Conservation (phyloP, 2,329 filamentous ascomycete genomes). For the Tolypocladium ophioglossoides region DNA sequence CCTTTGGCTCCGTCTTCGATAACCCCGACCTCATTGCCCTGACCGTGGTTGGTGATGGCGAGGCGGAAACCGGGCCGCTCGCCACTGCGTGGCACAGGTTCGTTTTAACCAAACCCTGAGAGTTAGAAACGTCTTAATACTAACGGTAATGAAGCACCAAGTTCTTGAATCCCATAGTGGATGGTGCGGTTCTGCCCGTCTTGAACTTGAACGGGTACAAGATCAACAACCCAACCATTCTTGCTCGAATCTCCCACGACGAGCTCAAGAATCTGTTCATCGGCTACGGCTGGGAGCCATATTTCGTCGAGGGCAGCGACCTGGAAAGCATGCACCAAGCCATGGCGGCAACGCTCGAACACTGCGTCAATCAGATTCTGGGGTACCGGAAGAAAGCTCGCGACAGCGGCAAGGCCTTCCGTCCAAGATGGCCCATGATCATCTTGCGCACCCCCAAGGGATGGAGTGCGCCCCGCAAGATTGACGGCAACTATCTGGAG, state of each 20-base stretch:
- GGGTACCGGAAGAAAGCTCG: conserved; percentile 62
- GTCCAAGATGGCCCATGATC: conserved; percentile 71
- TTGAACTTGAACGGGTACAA: conserved; percentile 78
- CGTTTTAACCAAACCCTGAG: neutral
- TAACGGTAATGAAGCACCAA: conserved; percentile 43
- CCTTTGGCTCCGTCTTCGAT: conserved; percentile 68
- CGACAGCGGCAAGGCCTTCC: conserved; percentile 56
- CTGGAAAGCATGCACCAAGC: conserved; percentile 69
- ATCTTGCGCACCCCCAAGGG: conserved; percentile 69
- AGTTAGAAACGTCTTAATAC: neutral
- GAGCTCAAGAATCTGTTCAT: conserved; percentile 60
- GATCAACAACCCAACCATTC: conserved; percentile 69
- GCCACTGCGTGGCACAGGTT: conserved; percentile 65
- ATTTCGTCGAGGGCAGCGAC: conserved; percentile 71
- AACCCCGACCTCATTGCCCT: conserved; percentile 63
- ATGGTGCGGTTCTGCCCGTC: conserved; percentile 68
- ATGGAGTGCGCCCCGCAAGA: conserved; percentile 64
- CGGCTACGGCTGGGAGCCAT: conserved; percentile 70
- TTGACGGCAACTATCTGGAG: conserved; percentile 59
- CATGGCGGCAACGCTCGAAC: conserved; percentile 67
- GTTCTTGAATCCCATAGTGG: conserved; percentile 68
- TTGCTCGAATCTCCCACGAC: conserved; percentile 63
- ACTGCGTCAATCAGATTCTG: conserved; percentile 59
- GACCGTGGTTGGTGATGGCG: conserved; percentile 72
- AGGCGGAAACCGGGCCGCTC: conserved; percentile 70